phyloP scores from a whole-genome alignment of 1,284 basidiomycete species.

The Sanguinoderma infundibulare region DNA sequence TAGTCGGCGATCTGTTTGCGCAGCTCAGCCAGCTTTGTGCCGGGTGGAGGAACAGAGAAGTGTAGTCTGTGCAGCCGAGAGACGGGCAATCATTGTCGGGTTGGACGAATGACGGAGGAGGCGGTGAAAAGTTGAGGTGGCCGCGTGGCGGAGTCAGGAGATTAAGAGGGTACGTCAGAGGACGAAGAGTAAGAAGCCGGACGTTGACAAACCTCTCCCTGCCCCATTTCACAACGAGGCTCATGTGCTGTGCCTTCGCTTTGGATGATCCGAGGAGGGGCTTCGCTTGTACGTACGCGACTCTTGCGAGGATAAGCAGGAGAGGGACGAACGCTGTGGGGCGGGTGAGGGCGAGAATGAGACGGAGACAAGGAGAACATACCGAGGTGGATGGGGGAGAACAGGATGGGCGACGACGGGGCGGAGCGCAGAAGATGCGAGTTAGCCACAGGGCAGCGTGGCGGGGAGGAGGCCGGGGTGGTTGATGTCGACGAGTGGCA shows the following conservation, averaged over 20 bases:
- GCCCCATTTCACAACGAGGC: conserved; percentile 68
- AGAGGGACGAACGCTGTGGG: conserved; percentile 30
- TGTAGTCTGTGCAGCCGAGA: conserved; percentile 43
- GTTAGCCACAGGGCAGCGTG: conserved; percentile 5
- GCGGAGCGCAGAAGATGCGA: conserved; percentile 15
- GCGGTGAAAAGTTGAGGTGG: background rate
- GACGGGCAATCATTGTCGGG: background rate
- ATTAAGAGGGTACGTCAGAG: conserved; percentile 18
- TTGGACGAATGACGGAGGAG: conserved; percentile 3
- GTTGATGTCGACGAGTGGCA: background rate
- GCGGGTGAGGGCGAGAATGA: conserved; percentile 12
- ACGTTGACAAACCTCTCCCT: conserved; percentile 50
- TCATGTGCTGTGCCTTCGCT: conserved; percentile 39
- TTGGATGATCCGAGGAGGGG: conserved; percentile 28
- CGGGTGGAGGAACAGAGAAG: conserved; percentile 59
- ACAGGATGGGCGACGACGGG: conserved; percentile 26
- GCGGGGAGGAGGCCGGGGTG: background rate
- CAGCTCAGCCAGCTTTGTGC: conserved; percentile 57
- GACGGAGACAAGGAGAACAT: conserved; percentile 5
- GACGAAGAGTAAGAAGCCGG: conserved; percentile 12
- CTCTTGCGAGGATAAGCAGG: conserved; percentile 38
- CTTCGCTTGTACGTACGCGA: conserved; percentile 34
- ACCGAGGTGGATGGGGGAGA: conserved; percentile 35
- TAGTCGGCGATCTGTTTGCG: conserved; percentile 62
- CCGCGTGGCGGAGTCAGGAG: conserved; percentile 9